Evolutionary conservation across 805 yeast species (phyloP), one percentile per base, ranked within the genome.

Genomic region (Yarrowia sp.): DNA sequence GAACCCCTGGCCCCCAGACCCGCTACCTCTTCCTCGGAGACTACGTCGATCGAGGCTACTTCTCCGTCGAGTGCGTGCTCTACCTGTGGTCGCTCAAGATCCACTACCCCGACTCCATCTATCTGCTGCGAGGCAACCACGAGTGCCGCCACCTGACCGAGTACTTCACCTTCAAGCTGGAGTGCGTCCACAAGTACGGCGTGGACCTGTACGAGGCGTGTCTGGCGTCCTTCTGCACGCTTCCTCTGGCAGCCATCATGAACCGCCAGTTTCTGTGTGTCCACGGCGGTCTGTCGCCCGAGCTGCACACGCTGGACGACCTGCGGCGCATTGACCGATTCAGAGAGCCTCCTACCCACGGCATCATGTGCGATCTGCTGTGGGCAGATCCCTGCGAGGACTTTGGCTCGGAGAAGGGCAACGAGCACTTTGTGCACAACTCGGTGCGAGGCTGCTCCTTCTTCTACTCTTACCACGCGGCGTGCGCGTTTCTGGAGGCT

Each of bases 351-450:
- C 93, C 96, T 46, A 83, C 86, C 67, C 90, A 88, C 58, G 98
- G 98, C 9, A 78, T 90, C 35, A 96, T 93, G 73, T 93, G 93
- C 97, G 99, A 94, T 71, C 78, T 94, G 70, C 78, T 94, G 64
- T 94, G 99, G 99, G 89, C 97, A 0, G 99, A 94, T 74, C 99
- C 99, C 1, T 97, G 91, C 72, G 77, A 78, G 19, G 99, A 98
- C 7, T 81, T 96, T 38, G 84, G 90, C 1, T 89, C 94, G 4
- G 93, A 64, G 80, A 98, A 66, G 87, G 96, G 25, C 90, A 90
- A 74, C 83, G 99, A 72, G 98, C 99, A 46, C 84, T 93, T 63
- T 97, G 98, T 35, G 82, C 90, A 73, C 97, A 94, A 73, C 94
- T 94, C 74, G 98, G 99, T 2, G 97, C 97, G 12, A 98, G 98